These are phyloP conservation scores for Aurifilum marmelostoma DNA, from an alignment of 2,329 filamentous ascomycete genomes.

Conservation along the genomic window DNA sequence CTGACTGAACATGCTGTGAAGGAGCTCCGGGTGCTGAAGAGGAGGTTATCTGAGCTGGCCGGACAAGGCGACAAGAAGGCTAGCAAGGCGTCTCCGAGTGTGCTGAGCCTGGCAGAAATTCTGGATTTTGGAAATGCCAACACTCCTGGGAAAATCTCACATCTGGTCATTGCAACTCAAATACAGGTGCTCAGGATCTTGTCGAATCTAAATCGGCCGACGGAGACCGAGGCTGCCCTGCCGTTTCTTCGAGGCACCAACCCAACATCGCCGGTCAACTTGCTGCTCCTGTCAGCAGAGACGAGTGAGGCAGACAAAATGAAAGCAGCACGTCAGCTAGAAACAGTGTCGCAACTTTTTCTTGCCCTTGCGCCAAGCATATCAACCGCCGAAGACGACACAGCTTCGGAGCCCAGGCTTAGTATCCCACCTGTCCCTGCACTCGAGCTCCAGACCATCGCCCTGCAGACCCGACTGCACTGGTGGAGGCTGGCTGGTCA, in stretches of 20 bases:
- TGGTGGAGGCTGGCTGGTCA: conserved; percentile 70
- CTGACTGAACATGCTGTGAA: conserved; percentile 70
- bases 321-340: conserved; percentile 68
- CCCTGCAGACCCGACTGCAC: conserved; percentile 61
- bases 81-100: conserved; percentile 42
- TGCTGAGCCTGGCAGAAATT: conserved; percentile 55
- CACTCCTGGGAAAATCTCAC: conserved; percentile 48
- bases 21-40: conserved; percentile 69
- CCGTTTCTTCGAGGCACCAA: conserved; percentile 57
- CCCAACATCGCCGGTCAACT: conserved; percentile 59
- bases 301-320: conserved; percentile 48
- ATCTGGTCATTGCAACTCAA: conserved; percentile 66
- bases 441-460: conserved; percentile 66
- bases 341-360: conserved; percentile 66
- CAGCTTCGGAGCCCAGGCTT: conserved; percentile 56
- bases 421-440: conserved; percentile 60
- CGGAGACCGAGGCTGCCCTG: conserved; percentile 60
- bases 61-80: conserved; percentile 38
- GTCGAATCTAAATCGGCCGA: conserved; percentile 60
- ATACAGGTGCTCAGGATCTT: conserved; percentile 67
- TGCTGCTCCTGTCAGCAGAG: conserved; percentile 55
- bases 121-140: conserved; percentile 60
- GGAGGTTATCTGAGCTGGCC: conserved; percentile 54
- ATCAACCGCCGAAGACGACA: conserved; percentile 63
- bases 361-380: conserved; percentile 69